Evolutionary conservation across 306 rosid species (phyloP), one percentile per base, ranked within the genome.

Genomic region (Vigna angularis): DNA sequence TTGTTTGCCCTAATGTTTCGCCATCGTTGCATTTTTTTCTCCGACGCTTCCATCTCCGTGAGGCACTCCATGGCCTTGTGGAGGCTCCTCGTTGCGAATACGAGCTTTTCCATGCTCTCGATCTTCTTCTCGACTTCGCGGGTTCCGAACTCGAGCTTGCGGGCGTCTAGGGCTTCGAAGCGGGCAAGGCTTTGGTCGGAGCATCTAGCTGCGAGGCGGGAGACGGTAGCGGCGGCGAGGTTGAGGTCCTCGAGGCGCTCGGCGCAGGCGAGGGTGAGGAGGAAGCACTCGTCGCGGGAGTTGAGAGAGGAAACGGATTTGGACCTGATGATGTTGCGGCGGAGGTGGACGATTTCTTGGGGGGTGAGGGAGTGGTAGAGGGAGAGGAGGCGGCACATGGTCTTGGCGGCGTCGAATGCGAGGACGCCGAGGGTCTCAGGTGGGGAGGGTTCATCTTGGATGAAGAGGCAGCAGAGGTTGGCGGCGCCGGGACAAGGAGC

Each of bases 221-320:
- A 76, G 34, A 89, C 91, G 26, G 82, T 49, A 59, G 56, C 15
- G 1, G 91, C 96, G 1, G 86, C 81, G 8, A 80, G 67, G 77
- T 90, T 59, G 72, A 92, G 90, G 2, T 92, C 92, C 42, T 86
- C 93, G 15, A 92, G 86, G 3, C 85, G 84, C 42, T 92, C 97
- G 9, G 87, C 82, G 51, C 77, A 89, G 3, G 93, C 97, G 18
- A 90, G 92, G 70, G 77, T 78, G 44, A 92, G 87, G 42, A 92
- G 96, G 59, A 86, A 86, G 42, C 59, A 57, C 49, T 92, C 91
- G 8, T 92, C 86, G 0, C 4, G 2, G 24, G 92, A 86, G 78
- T 89, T 90, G 74, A 92, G 78, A 70, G 73, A 68, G 0, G 44
- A 0, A 0, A 92, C 85, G 1, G 96, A 90, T 51, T 71, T 70